phyloP scores from a whole-genome alignment of 225 moss, liverwort and hornwort species.

The Sphagnum contortum region DNA sequence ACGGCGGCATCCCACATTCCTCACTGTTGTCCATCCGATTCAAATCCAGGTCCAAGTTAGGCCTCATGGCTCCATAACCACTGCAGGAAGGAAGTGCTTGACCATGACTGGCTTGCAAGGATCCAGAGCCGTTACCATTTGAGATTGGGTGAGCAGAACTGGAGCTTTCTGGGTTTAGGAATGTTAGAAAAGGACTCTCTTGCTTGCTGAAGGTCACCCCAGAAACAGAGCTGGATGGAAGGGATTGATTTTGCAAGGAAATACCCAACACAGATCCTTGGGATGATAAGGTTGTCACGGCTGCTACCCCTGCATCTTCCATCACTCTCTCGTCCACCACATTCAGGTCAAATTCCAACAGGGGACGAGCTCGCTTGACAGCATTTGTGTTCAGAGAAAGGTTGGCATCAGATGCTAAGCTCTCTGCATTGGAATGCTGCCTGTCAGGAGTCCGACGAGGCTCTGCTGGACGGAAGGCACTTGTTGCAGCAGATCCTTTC shows the following conservation, averaged over 20 bases:
- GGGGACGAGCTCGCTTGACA: slow-evolving; percentile 57
- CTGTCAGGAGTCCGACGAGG: slow-evolving; percentile 95
- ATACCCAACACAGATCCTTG: slow-evolving; percentile 69
- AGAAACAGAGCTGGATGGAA: slow-evolving; percentile 55
- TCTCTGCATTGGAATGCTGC: slow-evolving; percentile 58
- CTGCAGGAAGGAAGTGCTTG: slow-evolving; percentile 14
- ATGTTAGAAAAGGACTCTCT: slow-evolving; percentile 11
- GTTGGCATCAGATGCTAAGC: slow-evolving; percentile 51
- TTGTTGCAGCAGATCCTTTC: slow-evolving; percentile 98
- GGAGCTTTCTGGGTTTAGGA: slow-evolving; percentile 13
- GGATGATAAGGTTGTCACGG: slow-evolving; percentile 55
- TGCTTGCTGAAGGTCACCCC: slow-evolving; percentile 53
- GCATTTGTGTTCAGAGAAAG: slow-evolving; percentile 22
- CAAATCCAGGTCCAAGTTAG: slow-evolving; percentile 72
- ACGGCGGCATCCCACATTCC: slow-evolving; percentile 47
- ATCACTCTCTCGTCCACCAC: slow-evolving; percentile 80
- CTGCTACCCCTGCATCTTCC: slow-evolving; percentile 46
- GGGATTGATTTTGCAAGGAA: slow-evolving; percentile 43
- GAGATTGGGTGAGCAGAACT: slow-evolving; percentile 63
- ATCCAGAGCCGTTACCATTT: slow-evolving; percentile 40
- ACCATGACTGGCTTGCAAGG: slow-evolving; percentile 16
- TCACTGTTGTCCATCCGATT: slow-evolving; percentile 92
- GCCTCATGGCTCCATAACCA: slow-evolving; percentile 29
- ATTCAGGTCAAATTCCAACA: slow-evolving; percentile 86
- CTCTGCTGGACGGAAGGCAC: slow-evolving; percentile 98